Base-by-base conservation (phyloP, 1,284 basidiomycete species). In the Caloboletus inedulis region DNA sequence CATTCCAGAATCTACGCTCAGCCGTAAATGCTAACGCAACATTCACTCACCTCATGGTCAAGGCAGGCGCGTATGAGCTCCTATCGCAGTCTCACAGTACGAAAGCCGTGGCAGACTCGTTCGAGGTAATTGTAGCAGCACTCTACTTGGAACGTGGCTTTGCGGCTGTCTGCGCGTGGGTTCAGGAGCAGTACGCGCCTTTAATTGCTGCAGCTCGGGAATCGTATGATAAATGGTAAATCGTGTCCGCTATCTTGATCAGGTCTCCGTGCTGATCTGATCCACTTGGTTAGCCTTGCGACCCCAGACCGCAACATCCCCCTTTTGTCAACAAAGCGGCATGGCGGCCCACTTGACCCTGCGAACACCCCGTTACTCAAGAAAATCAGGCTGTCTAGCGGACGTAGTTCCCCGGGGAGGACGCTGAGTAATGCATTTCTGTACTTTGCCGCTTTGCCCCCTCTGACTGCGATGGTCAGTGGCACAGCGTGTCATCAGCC, bases 101-200 rank as follows among this genome's bases (percentile, higher is more conserved):
- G 12, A 70, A 65, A 43, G 65, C 49, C 7, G 68, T 30, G 4
- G 64, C 65, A 29, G 64, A 70, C 42, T 64, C 68, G 27, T 66
- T 64, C 35, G 66, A 69, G 44, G 62, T 69, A 33, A 69, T 69
- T 7, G 64, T 67, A 1, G 64, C 65, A 34, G 62, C 64, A 13
- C 58, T 64, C 29, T 68, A 69, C 50, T 47, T 64, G 45, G 56
- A 70, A 37, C 56, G 64, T 41, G 64, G 68, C n/a, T 56, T 70
- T 34, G 33, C 50, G 35, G 63, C 53, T 27, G 68, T 70, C 25
- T 56, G 45, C 25, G 39, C 53, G 10, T 66, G 66, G 66, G 61
- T 69, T 18, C 64, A 68, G 42, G 66, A 67, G 19, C 62, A 69
- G 47, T 68, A 56, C 13, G 48, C 56, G 8, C 64, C 64, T 4